Evolutionary conservation across 805 yeast genomes (phyloP), one percentile per base, ranked within the genome.

Genomic region (Spathaspora girioi): DNA sequence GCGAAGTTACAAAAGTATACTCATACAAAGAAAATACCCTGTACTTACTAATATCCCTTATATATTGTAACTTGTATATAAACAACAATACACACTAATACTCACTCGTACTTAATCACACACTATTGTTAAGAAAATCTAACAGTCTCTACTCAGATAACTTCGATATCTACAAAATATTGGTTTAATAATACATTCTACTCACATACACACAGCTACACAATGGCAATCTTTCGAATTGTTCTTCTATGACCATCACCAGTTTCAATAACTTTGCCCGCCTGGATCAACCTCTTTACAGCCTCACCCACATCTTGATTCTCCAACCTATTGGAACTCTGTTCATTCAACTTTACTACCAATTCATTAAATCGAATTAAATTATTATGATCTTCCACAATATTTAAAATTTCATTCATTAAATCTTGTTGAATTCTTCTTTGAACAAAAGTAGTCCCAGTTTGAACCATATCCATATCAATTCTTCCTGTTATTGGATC

Each of bases 401-500:
- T 69, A 26, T 71, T 69, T 54, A 84, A 59, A 4, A 91, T 73
- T 55, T 81, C 88, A 52, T 82, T 80, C 12, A 81, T 76, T 56
- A 89, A 73, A 63, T 88, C 96, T 56, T 86, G 89, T 59, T 83
- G 86, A 65, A 85, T 66, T 59, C 83, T 79, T 67, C 97, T 78
- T 67, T 92, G 96, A 3, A 93, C 89, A 1, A 89, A 79, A 0
- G 97, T 88, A 45, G 92, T 91, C 46, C 98, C 99, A 0, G 98
- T 94, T 71, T 93, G 97, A 27, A 94, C 92, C 65, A 94, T 76
- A 66, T 91, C 97, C 97, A 94, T 91, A 66, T 94, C 99, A 58
- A 94, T 94, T 61, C 94, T 82, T 29, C 99, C 99, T 0, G 99
- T 93, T 35, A 86, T 76, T 20, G 99, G 99, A 71, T 94, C 99